A percentile compares a stretch with the other conserved stretches of the same genome.
Evolutionary conservation across 2,329 filamentous ascomycete genomes (phyloP).

Genomic region (Tolypocladium endophyticum): DNA sequence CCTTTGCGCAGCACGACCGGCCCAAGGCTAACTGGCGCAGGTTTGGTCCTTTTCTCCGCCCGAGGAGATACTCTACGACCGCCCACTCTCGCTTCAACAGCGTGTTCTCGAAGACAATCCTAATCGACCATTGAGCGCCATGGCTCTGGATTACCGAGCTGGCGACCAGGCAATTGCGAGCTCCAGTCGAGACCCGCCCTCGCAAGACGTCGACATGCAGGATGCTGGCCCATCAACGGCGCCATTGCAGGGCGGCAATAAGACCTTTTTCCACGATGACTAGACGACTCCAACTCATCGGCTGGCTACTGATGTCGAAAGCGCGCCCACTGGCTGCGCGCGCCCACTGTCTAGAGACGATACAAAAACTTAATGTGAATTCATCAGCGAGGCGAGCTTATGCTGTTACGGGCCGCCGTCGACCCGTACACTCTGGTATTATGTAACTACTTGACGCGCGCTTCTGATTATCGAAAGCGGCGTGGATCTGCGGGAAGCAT

Average conservation of each 20-base stretch:
- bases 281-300: constrained; percentile 8
- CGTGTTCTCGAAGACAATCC: constrained; percentile 34
- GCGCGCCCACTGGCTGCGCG: not conserved
- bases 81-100: constrained; percentile 38
- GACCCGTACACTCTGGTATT: constrained; percentile 11
- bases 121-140: constrained; percentile 39
- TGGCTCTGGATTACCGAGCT: constrained; percentile 33
- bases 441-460: constrained; percentile 13
- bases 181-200: constrained; percentile 21
- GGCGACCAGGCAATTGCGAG: constrained; percentile 16
- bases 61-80: constrained; percentile 51
- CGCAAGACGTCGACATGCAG: constrained; percentile 44
- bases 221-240: constrained; percentile 47
- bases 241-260: constrained; percentile 34
- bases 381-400: not conserved
- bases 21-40: constrained; percentile 29
- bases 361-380: not conserved
- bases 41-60: constrained; percentile 94
- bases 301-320: not conserved
- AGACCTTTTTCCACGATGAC: constrained; percentile 41
- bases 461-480: constrained; percentile 20
- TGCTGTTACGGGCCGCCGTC: not conserved
- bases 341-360: no score
- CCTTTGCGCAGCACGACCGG: not conserved
- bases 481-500: constrained; percentile 21